Base-by-base conservation (phyloP, 768 basidiomycete species). In the Lactarius psammicola region DNA sequence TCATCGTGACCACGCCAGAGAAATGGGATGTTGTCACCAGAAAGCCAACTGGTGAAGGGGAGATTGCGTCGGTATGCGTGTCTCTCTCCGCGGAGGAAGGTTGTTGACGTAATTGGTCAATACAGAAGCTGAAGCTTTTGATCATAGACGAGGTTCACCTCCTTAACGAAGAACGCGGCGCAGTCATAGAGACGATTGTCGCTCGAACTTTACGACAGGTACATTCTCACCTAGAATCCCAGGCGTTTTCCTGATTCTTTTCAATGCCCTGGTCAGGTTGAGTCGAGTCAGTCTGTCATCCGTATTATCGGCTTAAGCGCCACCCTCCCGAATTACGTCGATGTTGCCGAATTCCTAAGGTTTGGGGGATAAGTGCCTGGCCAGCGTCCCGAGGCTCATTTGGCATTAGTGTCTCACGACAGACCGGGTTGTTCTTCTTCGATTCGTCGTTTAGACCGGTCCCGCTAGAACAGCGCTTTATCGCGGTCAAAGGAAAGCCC, bases 21-120 rank as follows among this genome's bases (percentile, higher is more conserved):
- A 99, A 99, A 76, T 99, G 97, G 97, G 97, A 98, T 70, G 97
- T 99, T 0, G 97, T 99, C 3, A 99, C 97, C 10, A 81, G 97
- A 67, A 98, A 97, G 74, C 94, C 96, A 1, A 94, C 91, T 1
- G 95, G 95, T 9, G 97, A 98, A 78, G 96, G 95, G 15, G 95
- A 98, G 74, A 80, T 98, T n/a, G 92, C 92, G 38, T 89, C 93
- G 59, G 95, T 95, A 68, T 63, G 89, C 75, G 8, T 18, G 53
- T 63, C 40, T 15, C 17, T 33, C 18, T 26, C 18, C 64, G 17
- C 30, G 33, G 20, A 34, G 10, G 18, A 26, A 23, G 26, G 42
- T 23, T 34, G 31, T 31, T 38, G 31, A 59, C 36, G 55, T 33
- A 18, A 57, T 54, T 59, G 61, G 34, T 60, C 20, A 4, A 18